Base-by-base conservation (phyloP, 2,329 filamentous ascomycete species). In the Verticillium longisporum region DNA sequence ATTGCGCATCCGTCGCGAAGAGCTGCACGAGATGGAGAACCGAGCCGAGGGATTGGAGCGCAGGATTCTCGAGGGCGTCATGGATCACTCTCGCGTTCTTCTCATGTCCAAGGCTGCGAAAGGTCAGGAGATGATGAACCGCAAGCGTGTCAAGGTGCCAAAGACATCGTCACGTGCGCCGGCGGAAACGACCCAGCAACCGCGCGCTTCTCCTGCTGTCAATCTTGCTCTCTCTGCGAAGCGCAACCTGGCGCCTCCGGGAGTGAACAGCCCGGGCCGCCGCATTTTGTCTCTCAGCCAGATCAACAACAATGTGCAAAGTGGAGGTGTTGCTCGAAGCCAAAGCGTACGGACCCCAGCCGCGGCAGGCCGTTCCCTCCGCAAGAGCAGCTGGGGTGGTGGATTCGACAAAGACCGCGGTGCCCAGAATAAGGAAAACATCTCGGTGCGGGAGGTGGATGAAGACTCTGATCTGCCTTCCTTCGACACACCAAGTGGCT, bases 81-180 rank as follows among this genome's bases (percentile, higher is more conserved):
- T 99, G 77, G 93, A 98, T 68, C 94, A 98, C 72, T 97, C 94
- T 21, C 89, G 94, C 6, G 88, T 94, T 32, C 82, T 97, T n/a
- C 84, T 98, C 62, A 90, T 95, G 79, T 80, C 86, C 66, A 88
- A 91, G 77, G 77, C 83, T 3, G 77, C 73, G 66, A 80, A 79
- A 67, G 75, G 79, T 11, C 74, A 74, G 6, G 83, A 86, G 59
- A 75, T 78, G 63, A 86, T 86, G 83, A 85, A 76, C 71, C 81
- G 83, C 58, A 86, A 86, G 74, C 78, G 84, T 7, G 78, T 79
- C 61, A 68, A 77, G 32, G 74, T 80, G 62, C 76, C 79, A 68
- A 80, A 79, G 62, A 72, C 74, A 7, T 72, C 63, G 63, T 72
- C 63, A 64, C 72, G 18, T 61, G n/a, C 45, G 11, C 4, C 26